Evolutionary conservation across 2,329 filamentous ascomycete species (phyloP).

Genomic region (Onygenales sp.): DNA sequence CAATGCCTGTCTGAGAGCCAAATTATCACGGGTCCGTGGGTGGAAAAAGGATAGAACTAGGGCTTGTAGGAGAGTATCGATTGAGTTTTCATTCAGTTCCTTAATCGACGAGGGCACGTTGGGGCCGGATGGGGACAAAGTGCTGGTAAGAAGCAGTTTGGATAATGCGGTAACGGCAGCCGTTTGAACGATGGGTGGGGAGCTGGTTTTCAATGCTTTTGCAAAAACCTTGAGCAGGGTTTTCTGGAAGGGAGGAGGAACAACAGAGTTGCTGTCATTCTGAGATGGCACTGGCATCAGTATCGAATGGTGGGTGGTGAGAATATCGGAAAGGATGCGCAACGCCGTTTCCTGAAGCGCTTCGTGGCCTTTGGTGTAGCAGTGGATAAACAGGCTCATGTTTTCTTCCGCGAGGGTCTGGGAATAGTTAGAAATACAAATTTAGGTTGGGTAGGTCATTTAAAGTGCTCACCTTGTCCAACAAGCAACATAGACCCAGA

Average conservation of each 20-base stretch:
- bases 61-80: constrained; percentile 68
- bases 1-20: constrained; percentile 73
- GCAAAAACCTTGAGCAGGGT: constrained; percentile 77
- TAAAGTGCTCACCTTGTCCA: constrained; percentile 57
- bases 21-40: constrained; percentile 68
- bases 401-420: constrained; percentile 83
- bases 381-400: constrained; percentile 85
- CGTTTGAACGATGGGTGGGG: constrained; percentile 65
- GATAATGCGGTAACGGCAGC: constrained; percentile 72
- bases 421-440: not conserved
- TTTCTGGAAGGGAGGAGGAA: constrained; percentile 40
- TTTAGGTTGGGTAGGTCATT: not conserved
- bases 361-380: constrained; percentile 87
- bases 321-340: constrained; percentile 85
- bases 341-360: constrained; percentile 81
- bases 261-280: constrained; percentile 40
- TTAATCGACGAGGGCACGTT: constrained; percentile 46
- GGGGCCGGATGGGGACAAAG: constrained; percentile 44
- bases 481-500: constrained; percentile 78
- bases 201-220: constrained; percentile 65
- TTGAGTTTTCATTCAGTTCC: constrained; percentile 45
- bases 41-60: constrained; percentile 85
- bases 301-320: constrained; percentile 78
- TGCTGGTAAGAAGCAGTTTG: constrained; percentile 73
- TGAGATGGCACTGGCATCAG: constrained; percentile 46